Conservation (phyloP, 176 grass and related monocot genomes). For the Eremochloa ophiuroides region DNA sequence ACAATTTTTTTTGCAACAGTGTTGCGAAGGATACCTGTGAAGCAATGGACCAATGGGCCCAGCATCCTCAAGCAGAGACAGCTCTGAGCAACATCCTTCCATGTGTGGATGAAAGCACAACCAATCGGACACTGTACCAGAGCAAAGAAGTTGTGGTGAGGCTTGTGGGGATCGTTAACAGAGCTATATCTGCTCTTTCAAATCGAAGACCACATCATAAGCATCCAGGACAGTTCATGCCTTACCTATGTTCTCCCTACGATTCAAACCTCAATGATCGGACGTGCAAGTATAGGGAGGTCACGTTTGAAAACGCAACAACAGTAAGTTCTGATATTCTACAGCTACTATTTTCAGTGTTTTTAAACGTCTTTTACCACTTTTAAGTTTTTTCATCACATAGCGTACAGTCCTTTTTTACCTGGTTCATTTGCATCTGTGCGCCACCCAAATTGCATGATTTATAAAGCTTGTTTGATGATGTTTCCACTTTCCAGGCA, state of each 20-base stretch:
- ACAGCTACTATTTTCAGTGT: too few relatives aligned
- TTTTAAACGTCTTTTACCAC: too few relatives aligned
- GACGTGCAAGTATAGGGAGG: conserved; percentile 61
- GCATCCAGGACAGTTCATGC: conserved; percentile 58
- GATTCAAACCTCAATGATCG: conserved; percentile 52
- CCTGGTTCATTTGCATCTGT: not conserved
- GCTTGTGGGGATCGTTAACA: conserved; percentile 73
- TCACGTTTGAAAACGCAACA: conserved; percentile 66
- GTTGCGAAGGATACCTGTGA: conserved; percentile 71
- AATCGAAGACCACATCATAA: conserved; percentile 45
- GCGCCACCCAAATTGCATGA: not conserved
- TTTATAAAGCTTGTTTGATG: not conserved
- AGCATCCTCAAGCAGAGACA: conserved; percentile 79
- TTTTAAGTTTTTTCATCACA: not conserved
- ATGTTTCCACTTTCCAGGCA: conserved; percentile 39
- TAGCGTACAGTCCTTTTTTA: not conserved
- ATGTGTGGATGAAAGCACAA: conserved; percentile 80
- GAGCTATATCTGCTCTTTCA: conserved; percentile 61
- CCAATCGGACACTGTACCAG: conserved; percentile 83
- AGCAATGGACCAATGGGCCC: conserved; percentile 88
- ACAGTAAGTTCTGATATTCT: conserved; percentile 35
- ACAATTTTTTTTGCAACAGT: conserved; percentile 29
- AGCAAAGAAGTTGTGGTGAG: conserved; percentile 73
- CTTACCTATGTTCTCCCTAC: conserved; percentile 85
- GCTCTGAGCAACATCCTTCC: conserved; percentile 85